Evolutionary conservation across 108 stramenopile species (phyloP), one percentile per base, ranked within the genome.

Genomic region (Schizochytrium sp.): DNA sequence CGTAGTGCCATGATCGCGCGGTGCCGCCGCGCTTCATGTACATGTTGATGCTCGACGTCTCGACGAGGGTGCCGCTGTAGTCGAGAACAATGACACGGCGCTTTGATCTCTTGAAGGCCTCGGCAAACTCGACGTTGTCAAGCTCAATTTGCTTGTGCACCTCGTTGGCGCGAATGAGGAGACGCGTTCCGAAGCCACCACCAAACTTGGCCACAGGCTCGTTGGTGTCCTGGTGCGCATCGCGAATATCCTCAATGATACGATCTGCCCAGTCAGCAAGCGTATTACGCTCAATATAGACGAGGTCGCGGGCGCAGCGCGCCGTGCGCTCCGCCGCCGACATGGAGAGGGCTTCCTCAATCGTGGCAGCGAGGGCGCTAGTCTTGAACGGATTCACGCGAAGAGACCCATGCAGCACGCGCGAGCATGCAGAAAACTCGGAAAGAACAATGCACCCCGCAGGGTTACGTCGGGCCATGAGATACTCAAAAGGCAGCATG

Each of bases 331-430:
- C 90, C 19, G 57, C 60, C n/a, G 23, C 10, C 29, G 87, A 23
- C 88, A 90, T 29, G 34, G 57, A 28, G 41, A 90, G 63, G 18
- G 90, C 88, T 5, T 29, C n/a, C 53, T 59, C 92, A 34, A 93
- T 90, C 19, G 89, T 90, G 41, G 87, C 72, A 10, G 58, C 90
- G 47, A 93, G 72, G 10, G 72, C 91, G 45, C 55, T 72, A 5
- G 92, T 58, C 71, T 93, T 92, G 92, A 93, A 94, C 3, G 94
- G 94, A 72, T 94, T 94, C 58, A 94, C 91, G 44, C 91, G 92
- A 29, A 94, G 58, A 5, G 98, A 97, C 34, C 99, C 99, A 60
- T 96, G 92, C 96, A 99, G 96, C 29, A 99, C 97, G 47, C 99
- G 92, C 48, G 98, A 97, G 87, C 96, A 97, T 72, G 95, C 95